Evolutionary conservation across 306 rosid genomes (phyloP).

Genomic region (Cicer cuneatum): DNA sequence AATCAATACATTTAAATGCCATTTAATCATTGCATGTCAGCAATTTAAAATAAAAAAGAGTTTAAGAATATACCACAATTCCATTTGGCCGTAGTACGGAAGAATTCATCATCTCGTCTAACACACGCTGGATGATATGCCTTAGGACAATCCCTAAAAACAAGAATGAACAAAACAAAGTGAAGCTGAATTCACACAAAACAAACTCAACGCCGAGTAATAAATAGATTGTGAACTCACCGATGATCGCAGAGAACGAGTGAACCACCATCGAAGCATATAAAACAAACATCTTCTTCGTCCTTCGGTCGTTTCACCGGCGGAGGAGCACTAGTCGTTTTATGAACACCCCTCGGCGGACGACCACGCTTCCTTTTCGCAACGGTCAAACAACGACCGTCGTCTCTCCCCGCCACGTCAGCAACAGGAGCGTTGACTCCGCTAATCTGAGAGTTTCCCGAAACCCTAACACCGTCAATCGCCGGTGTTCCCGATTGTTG

Average conservation of each 20-base stretch:
- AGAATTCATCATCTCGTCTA: conserved; percentile 89
- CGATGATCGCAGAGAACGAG: conserved; percentile 98
- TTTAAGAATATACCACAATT: conserved; percentile 77
- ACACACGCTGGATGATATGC: conserved; percentile 94
- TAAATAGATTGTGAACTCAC: conserved; percentile 51
- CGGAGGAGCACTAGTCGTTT: conserved; percentile 7
- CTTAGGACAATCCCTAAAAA: conserved; percentile 89
- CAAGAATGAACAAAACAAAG: neutral
- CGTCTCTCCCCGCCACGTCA: conserved; percentile 17
- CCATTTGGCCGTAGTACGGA: conserved; percentile 90
- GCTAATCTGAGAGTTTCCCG: conserved; percentile 47
- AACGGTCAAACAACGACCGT: neutral
- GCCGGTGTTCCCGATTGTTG: neutral
- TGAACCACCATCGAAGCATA: conserved; percentile 96
- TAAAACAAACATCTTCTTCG: conserved; percentile 93
- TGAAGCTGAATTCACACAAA: neutral
- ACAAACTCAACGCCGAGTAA: neutral
- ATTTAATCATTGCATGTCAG: neutral
- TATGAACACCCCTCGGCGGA: conserved; percentile 65
- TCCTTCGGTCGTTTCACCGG: conserved; percentile 55
- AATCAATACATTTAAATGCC: neutral
- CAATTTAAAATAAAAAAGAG: neutral
- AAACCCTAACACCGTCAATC: neutral
- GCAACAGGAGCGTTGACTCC: conserved; percentile 42
- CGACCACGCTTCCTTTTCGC: conserved; percentile 79